Evolutionary conservation across 1,284 basidiomycete genomes (phyloP), one percentile per base, ranked within the genome.

Genomic region (Wolfiporia cocos): DNA sequence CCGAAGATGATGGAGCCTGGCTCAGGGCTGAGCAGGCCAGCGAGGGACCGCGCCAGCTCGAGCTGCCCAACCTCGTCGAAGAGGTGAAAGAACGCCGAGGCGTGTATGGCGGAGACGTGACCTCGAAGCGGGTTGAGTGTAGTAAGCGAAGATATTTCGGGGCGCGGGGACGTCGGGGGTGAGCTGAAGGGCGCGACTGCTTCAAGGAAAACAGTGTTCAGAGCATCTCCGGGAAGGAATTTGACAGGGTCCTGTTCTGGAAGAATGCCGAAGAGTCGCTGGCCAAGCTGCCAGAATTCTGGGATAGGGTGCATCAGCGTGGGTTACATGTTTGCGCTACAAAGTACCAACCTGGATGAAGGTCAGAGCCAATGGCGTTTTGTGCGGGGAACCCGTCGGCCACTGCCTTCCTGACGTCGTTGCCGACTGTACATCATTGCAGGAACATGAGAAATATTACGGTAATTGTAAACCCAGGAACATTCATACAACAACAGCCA

Each of bases 401-500:
- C 7, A 67, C 63, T 1, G 57, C 63, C 49, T 70, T 71, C 29
- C 69, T 53, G 3, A 62, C 36, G 42, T 71, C 70, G 39, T 66
- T 68, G 2, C 70, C 70, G 44, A 73, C 69, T n/a, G n/a, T 71
- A 33, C 18, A 28, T 19, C n/a, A 10, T 7, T 18, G 15, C 5
- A 30, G 30, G 3, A 29, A 9, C 14, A 18, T 36, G 20, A 14
- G 5, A 14, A 9, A 37, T 11, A 4, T n/a, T 9, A 5, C 4
- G 11, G 11, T 15, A 10, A 17, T 10, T 20, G 10, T 14, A 4
- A 15, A 5, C 4, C n/a, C 11, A 22, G n/a, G 24, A 20, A 20
- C 12, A 61, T 70, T 51, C n/a, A n/a, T 45, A 76, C 74, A 74
- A 50, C 71, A 73, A 48, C 72, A 74, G 10, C 61, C 66, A 31